Evolutionary conservation across 768 basidiomycete species (phyloP), one percentile per base, ranked within the genome.

Genomic region (Lactarius sp.): DNA sequence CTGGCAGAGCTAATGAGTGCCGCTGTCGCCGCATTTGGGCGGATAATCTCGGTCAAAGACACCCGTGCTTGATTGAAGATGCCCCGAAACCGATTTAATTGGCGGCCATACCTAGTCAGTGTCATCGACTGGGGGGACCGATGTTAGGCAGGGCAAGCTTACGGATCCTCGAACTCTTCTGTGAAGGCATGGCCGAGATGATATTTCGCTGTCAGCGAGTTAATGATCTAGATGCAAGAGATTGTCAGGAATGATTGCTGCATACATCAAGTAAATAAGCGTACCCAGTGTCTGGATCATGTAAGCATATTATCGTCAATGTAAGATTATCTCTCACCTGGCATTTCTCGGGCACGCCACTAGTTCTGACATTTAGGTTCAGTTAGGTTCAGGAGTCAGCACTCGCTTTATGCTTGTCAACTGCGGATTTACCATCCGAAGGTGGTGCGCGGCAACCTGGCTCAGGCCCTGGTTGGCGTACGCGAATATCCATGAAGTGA

Each of bases 271-370:
- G 46, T 54, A 36, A 16, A 58, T 39, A 10, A 14, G 42, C 75
- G 42, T 75, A 86, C 85, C 86, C 85, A 88, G 70, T 88, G 86
- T 70, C 85, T 87, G 62, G 10, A 20, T 55, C 27, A 50, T 59
- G 58, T 64, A 36, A 66, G 64, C 56, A 68, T 61, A 52, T 56
- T 46, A 61, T 57, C 31, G 56, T 60, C 22, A 34, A 27, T 8
- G 54, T 56, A 56, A 34, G 42, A 47, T 46, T 44, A 36, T 51
- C 55, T 69, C 78, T 71, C 71, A 87, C 86, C 85, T 83, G 41
- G 85, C 84, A 27, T 78, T 77, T 56, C 87, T 77, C 20, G 88
- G 88, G 70, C 88, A 90, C n/a, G 87, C 84, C 27, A 87, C 86
- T 31, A 85, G 75, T 71, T 88, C 88, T 88, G 67, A 41, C 44